Evolutionary conservation across 2,329 filamentous ascomycete genomes (phyloP), one percentile per base, ranked within the genome.

Genomic region (Domatiomyces globalis): DNA sequence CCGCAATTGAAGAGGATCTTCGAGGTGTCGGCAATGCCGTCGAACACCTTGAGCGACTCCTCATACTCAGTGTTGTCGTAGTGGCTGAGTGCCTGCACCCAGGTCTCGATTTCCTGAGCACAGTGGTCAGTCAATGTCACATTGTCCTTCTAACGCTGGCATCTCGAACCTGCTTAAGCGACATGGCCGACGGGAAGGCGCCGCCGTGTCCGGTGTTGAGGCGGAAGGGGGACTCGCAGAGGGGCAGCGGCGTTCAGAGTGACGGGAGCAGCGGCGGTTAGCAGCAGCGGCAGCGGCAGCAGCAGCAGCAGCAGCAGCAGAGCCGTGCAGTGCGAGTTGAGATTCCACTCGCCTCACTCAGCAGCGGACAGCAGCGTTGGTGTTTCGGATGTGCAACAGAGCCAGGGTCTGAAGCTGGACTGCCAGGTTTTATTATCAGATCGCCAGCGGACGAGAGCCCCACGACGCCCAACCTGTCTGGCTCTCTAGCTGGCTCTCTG

Each of bases 1-100:
- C 92, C 92, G 69, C 90, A 94, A 65, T 98, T 98, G 75, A 98
- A 98, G 55, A 95, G 75, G 56, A 98, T 98, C 74, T 95, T 96
- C 61, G 92, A 95, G 0, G 92, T 98, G 67, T 96, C 92, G 55
- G 85, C 78, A 63, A 98, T 95, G 60, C 76, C 79, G 56, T 87
- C 85, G 65, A 98, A 96, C 55, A 85, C 80, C 61, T 76, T 79
- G 56, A 96, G 72, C 25, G 92, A 82, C 59, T 90, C 85, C 63
- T 96, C 90, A 70, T 94, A 96, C 65, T 98, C 87, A 71, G 95
- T 94, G 71, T 90, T 92, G 71, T 98, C 92, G 73, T 98, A 98
- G 66, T 84, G 83, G 62, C 75, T 81, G 51, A 98, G 80, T 69
- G 92, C 92, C 67, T 83, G 76, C 60, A 96, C 92, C 92, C 92